Conservation (phyloP, 2,329 filamentous ascomycete species). For the Aspergillus caelatus region DNA sequence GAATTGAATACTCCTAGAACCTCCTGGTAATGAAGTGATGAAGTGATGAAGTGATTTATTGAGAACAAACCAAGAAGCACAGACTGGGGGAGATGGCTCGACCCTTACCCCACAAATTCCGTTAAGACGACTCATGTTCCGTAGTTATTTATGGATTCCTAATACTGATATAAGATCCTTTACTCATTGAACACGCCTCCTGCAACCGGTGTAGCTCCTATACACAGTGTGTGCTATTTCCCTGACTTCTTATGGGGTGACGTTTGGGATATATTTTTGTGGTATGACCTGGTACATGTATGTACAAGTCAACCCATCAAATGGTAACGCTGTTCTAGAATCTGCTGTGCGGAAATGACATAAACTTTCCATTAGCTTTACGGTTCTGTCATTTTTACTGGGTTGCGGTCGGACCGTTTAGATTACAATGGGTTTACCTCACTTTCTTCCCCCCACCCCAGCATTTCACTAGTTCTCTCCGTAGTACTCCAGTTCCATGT, state of each 20-base stretch:
- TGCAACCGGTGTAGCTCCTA: background rate
- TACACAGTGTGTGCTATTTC: background rate
- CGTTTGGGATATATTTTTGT: background rate
- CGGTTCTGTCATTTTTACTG: background rate
- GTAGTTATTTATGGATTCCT: background rate
- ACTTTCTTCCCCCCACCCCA: background rate
- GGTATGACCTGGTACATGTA: background rate
- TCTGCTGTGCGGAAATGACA: background rate
- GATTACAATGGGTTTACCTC: background rate
- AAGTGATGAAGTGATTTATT: too few species aligned
- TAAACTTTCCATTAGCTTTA: background rate
- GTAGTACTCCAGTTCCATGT: background rate
- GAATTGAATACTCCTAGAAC: background rate
- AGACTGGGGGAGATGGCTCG: background rate
- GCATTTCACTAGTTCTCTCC: background rate
- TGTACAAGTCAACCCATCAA: too few species aligned
- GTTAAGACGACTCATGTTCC: background rate
- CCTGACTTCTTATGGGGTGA: too few species aligned
- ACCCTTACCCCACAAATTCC: background rate
- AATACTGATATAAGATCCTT: background rate
- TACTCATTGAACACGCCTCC: too few species aligned
- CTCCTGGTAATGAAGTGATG: too few species aligned
- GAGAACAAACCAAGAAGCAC: too few species aligned
- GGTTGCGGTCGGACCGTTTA: background rate
- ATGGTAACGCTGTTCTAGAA: background rate